phyloP scores from a whole-genome alignment of 2,329 filamentous ascomycete genomes.

The Alternaria arborescens region DNA sequence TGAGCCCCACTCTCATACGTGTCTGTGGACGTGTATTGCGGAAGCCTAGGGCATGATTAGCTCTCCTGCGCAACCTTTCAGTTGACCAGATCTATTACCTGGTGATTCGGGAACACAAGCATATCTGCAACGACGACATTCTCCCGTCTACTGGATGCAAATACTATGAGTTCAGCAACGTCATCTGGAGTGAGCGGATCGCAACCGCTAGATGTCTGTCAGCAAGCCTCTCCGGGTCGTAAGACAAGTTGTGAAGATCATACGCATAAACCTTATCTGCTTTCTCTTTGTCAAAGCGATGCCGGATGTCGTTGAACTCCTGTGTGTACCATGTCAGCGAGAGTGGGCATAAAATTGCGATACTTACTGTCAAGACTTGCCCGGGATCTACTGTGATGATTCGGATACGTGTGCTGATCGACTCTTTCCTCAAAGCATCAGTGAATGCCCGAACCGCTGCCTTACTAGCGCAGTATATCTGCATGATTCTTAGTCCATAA shows the following conservation, averaged over 20 bases:
- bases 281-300: conserved; percentile 83
- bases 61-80: background rate
- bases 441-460: conserved; percentile 86
- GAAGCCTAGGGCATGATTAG: conserved; percentile 42
- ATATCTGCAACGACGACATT: conserved; percentile 88
- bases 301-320: conserved; percentile 85
- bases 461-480: conserved; percentile 83
- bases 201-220: conserved; percentile 49
- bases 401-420: conserved; percentile 78
- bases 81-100: conserved; percentile 56
- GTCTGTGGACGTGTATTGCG: background rate
- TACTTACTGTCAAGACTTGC: conserved; percentile 77
- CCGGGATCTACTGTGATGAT: conserved; percentile 89
- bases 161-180: conserved; percentile 85
- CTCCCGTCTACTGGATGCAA: conserved; percentile 77
- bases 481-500: background rate
- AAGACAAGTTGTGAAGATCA: conserved; percentile 2
- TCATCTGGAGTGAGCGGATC: conserved; percentile 85
- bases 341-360: background rate
- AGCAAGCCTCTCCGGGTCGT: conserved; percentile 1
- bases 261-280: conserved; percentile 83
- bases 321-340: conserved; percentile 1
- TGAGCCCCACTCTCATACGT: background rate
- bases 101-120: conserved; percentile 82
- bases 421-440: conserved; percentile 79